Base-by-base conservation (phyloP, 129 eudicot species). In the Gnaphalium uliginosum region DNA sequence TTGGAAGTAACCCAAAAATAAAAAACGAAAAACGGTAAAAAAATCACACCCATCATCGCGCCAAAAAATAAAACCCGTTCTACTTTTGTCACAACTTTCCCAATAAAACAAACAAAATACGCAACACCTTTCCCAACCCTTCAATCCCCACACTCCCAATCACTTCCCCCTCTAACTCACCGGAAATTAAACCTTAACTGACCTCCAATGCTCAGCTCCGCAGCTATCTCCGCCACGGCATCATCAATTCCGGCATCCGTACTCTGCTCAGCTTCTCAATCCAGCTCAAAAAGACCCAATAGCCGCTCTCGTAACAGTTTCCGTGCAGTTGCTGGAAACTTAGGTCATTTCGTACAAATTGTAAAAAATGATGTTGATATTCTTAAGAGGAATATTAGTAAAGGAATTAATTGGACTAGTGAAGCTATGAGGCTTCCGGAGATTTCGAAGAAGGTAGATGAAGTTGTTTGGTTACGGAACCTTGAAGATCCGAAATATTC, bases 391-490 rank as follows among this genome's bases (percentile, higher is more conserved):
- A 83, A 86, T 54, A 50, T 91, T 3, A 53, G 80, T 25, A 82
- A 74, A 66, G 95, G 96, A 4, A n/a, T 86, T 35, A 78, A 33
- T 24, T 90, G 96, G 96, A 90, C 96, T 18, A 90, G 90, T 73
- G 80, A 81, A 71, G 81, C 85, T 2, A 68, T 91, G 46, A 76
- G 84, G 13, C 50, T 91, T 48, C 96, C 92, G 1, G 78, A 91
- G 82, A 60, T 91, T 5, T 70, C 81, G n/a, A 91, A 91, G 48
- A 71, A 83, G 22, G 88, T 91, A 14, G 97, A 95, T 39, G 94
- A 95, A 32, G 59, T 85, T 43, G 74, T 91, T 46, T 91, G 99
- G 99, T 82, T 91, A 53, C 90, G 96, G 77, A 72, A 83, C 66
- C 70, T 91, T 30, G 99, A 95, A 81, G 87, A 91, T 58, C 86